A percentile compares a stretch with the other conserved stretches of the same genome.
phyloP scores from a whole-genome alignment of 1,284 basidiomycete species.

The Moesziomyces parantarcticus region DNA sequence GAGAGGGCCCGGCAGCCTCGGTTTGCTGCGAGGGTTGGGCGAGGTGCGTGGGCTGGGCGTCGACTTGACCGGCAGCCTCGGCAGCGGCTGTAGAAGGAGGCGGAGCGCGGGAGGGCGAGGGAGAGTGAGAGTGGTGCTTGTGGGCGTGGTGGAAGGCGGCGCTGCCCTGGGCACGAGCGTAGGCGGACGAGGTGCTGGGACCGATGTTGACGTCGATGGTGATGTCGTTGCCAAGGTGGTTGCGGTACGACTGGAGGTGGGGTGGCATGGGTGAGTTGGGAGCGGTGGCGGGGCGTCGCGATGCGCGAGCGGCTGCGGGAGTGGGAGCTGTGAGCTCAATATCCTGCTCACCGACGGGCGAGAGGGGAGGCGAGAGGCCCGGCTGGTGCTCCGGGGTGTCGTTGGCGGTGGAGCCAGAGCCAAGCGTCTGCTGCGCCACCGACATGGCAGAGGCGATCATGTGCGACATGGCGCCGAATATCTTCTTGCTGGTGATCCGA shows the following conservation, averaged over 20 bases:
- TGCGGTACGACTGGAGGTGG: constrained; percentile 22
- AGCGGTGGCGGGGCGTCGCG: constrained; percentile 15
- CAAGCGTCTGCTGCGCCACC: constrained; percentile 40
- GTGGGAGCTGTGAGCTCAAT: constrained; percentile 51
- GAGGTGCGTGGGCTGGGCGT: constrained; percentile 5
- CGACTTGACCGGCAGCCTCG: not conserved
- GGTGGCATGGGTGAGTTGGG: constrained; percentile 27
- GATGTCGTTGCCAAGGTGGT: constrained; percentile 37
- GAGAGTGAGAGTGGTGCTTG: constrained; percentile 25
- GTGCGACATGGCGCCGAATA: constrained; percentile 36
- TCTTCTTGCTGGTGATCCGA: not conserved
- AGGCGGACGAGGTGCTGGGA: constrained; percentile 45
- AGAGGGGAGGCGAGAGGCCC: constrained; percentile 56
- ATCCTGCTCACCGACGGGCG: constrained; percentile 37
- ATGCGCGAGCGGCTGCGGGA: constrained; percentile 22
- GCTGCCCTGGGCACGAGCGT: constrained; percentile 46
- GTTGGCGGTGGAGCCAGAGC: constrained; percentile 14
- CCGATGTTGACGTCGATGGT: constrained; percentile 50
- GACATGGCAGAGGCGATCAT: constrained; percentile 49
- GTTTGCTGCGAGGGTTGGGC: constrained; percentile 3
- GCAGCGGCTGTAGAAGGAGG: not conserved
- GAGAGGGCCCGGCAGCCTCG: constrained; percentile 9
- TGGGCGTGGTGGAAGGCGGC: constrained; percentile 45
- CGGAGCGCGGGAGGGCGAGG: constrained; percentile 16
- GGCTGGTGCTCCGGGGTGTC: constrained; percentile 45